phyloP scores from a whole-genome alignment of 2,329 filamentous ascomycete species.

The Colletotrichum sidae region DNA sequence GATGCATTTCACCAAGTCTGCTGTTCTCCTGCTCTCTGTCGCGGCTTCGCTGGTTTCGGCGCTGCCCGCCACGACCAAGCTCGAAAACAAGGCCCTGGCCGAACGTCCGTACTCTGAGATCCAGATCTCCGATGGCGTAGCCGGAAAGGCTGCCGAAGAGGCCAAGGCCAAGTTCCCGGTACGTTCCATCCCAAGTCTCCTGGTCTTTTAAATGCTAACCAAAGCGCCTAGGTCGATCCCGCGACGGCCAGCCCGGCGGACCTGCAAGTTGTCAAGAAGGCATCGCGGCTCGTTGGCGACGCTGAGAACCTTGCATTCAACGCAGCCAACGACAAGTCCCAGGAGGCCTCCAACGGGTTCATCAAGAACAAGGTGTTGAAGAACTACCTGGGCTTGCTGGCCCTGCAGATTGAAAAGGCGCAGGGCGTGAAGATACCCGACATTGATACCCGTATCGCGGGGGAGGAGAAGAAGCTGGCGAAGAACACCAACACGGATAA shows the following conservation, averaged over 20 bases:
- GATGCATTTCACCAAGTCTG: conserved; percentile 2
- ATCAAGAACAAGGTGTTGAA: conserved; percentile 72
- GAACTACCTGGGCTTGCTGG: conserved; percentile 60
- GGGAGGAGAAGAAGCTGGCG: conserved; percentile 61
- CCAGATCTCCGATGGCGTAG: conserved; percentile 61
- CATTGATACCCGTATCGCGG: conserved; percentile 47
- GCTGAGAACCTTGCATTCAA: conserved; percentile 13
- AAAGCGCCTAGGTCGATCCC: not conserved
- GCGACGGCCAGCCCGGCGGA: conserved; percentile 1
- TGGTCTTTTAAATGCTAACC: not conserved
- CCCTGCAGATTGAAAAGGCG: conserved; percentile 62
- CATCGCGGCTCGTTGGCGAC: conserved; percentile 4
- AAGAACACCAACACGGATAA: conserved; percentile 59
- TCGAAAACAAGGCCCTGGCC: not conserved
- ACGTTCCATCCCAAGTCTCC: conserved; percentile 34
- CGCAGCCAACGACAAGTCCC: not conserved
- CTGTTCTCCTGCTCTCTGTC: conserved; percentile 9
- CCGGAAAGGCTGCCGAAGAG: conserved; percentile 64
- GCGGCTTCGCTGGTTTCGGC: not conserved
- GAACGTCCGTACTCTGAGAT: conserved; percentile 40
- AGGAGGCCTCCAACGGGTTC: conserved; percentile 1
- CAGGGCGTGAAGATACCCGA: conserved; percentile 56
- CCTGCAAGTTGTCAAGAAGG: conserved; percentile 13
- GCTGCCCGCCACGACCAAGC: not conserved
- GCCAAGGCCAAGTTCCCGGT: conserved; percentile 66